phyloP scores from a whole-genome alignment of 2,329 filamentous ascomycete species.

The Paraconiothyrium sp. region DNA sequence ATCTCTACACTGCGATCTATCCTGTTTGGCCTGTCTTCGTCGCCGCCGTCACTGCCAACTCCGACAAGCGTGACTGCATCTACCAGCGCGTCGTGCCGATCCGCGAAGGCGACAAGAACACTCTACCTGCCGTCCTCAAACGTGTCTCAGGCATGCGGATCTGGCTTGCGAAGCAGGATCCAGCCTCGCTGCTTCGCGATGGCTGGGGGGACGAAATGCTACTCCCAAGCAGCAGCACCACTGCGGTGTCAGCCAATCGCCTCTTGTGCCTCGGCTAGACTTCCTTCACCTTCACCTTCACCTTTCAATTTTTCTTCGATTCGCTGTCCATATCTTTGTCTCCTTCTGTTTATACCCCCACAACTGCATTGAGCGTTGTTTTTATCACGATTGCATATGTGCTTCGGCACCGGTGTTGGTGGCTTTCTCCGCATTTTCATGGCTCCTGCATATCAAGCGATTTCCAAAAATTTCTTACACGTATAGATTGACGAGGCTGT shows the following conservation, averaged over 20 bases:
- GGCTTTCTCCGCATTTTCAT: constrained; percentile 13
- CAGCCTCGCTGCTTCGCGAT: constrained; percentile 27
- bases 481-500: constrained; percentile 1
- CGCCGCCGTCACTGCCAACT: constrained; percentile 43
- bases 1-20: constrained; percentile 45
- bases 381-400: constrained; percentile 8
- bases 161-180: constrained; percentile 45
- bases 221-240: constrained; percentile 38
- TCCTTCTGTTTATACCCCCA: constrained; percentile 16
- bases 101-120: constrained; percentile 45
- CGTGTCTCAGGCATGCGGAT: constrained; percentile 41
- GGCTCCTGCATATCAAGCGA: constrained; percentile 12
- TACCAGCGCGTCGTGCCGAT: constrained; percentile 45
- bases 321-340: constrained; percentile 10
- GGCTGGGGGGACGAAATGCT: constrained; percentile 50
- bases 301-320: not conserved
- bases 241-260: constrained; percentile 24
- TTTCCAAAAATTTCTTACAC: constrained; percentile 3
- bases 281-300: constrained; percentile 1
- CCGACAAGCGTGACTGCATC: constrained; percentile 42
- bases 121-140: constrained; percentile 40
- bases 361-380: constrained; percentile 3
- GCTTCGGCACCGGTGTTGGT: constrained; percentile 12
- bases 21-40: constrained; percentile 46
- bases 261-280: constrained; percentile 30